phyloP scores from a whole-genome alignment of 2,329 filamentous ascomycete species.

The Teratosphaeria pseudoeucalypti region DNA sequence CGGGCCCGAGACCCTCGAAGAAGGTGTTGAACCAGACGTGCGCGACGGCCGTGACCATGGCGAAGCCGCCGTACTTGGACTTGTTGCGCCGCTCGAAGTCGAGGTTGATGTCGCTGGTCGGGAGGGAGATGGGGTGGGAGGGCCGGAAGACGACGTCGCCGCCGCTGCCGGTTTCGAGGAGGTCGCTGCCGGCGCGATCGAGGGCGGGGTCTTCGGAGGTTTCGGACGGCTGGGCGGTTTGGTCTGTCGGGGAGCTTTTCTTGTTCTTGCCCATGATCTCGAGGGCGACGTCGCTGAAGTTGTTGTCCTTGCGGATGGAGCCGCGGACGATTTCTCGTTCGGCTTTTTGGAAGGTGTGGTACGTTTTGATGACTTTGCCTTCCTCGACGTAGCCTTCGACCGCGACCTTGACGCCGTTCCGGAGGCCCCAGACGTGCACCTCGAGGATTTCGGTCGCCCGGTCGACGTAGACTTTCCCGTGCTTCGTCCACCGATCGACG shows the following conservation, averaged over 20 bases:
- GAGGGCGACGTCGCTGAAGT: constrained; percentile 38
- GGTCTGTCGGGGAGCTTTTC: constrained; percentile 11
- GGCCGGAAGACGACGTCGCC: constrained; percentile 74
- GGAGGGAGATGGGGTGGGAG: constrained; percentile 54
- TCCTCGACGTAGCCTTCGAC: constrained; percentile 82
- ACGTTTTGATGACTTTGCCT: constrained; percentile 71
- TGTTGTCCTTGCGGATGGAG: constrained; percentile 31
- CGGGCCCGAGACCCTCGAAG: constrained; percentile 74
- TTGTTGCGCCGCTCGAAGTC: constrained; percentile 79
- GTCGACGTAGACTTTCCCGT: constrained; percentile 69
- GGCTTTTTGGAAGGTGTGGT: constrained; percentile 65
- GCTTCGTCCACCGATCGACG: constrained; percentile 73
- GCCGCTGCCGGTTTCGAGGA: constrained; percentile 45
- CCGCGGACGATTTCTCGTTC: constrained; percentile 62
- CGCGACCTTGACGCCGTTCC: constrained; percentile 77
- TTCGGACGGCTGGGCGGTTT: constrained; percentile 6
- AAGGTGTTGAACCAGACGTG: constrained; percentile 96
- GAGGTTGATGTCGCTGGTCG: constrained; percentile 80
- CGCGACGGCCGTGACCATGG: constrained; percentile 84
- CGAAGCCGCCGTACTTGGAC: constrained; percentile 61
- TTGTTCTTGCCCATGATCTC: constrained; percentile 19
- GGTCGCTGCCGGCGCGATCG: constrained; percentile 2
- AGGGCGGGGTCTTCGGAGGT: constrained; percentile 7
- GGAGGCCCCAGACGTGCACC: constrained; percentile 78
- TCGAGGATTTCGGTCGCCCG: constrained; percentile 75